These are phyloP conservation scores for Diplodia seriata DNA, from an alignment of 2,329 filamentous ascomycete genomes.

Conservation along the genomic window DNA sequence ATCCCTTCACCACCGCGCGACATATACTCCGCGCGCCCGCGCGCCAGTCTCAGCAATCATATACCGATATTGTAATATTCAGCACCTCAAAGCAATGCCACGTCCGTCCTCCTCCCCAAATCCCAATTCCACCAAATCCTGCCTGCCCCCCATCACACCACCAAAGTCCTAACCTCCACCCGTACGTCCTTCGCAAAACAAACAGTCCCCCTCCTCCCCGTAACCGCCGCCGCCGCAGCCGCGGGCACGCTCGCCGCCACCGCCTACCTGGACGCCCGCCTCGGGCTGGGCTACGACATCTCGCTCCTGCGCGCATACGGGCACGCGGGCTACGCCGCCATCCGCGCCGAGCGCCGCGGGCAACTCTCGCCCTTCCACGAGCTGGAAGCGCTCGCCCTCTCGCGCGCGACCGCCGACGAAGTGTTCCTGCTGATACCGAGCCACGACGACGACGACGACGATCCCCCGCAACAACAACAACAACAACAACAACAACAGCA, in stretches of 20 bases:
- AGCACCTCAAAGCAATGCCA: conserved; percentile 6
- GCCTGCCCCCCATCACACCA: neutral
- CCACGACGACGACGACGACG: conserved; percentile 44
- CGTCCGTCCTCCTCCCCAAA: conserved; percentile 10
- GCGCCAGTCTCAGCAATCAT: no score
- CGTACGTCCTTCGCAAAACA: no score
- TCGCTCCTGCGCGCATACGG: conserved; percentile 47
- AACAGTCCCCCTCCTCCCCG: conserved; percentile 16
- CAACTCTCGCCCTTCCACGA: conserved; percentile 43
- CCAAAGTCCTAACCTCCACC: neutral
- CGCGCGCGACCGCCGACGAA: neutral
- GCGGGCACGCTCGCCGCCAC: conserved; percentile 51
- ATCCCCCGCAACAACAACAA: conserved; percentile 63
- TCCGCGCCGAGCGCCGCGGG: conserved; percentile 40
- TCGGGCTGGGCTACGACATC: conserved; percentile 69
- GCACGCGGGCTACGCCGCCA: conserved; percentile 7
- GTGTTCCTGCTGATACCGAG: conserved; percentile 36
- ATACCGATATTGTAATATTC: neutral
- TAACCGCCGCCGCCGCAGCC: neutral
- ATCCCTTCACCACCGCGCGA: neutral
- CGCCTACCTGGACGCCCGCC: conserved; percentile 73
- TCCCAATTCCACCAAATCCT: neutral
- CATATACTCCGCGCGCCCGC: no score
- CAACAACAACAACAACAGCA: conserved; percentile 55
- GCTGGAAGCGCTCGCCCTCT: conserved; percentile 38